phyloP scores from a whole-genome alignment of 371 early-diverging fungal genomes.

The Conidiobolus incongruus region DNA sequence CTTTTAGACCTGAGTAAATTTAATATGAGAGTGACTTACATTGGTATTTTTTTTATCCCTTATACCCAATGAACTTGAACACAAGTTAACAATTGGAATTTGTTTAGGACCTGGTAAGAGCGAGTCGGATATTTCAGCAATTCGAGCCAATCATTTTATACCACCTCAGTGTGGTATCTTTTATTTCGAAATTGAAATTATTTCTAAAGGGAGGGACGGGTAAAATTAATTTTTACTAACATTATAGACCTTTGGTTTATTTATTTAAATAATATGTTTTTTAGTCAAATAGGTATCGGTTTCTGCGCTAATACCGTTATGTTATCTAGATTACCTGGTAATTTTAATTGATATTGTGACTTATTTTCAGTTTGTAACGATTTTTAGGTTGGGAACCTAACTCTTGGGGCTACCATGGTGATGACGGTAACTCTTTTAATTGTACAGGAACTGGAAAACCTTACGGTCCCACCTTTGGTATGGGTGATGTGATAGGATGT shows the following conservation, averaged over 20 bases:
- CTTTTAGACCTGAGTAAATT: conserved; percentile 24
- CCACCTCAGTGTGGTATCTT: conserved; percentile 72
- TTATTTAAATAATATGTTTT: neutral
- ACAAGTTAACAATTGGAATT: neutral
- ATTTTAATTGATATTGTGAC: neutral
- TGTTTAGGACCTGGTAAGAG: conserved; percentile 52
- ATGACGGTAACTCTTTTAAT: conserved; percentile 62
- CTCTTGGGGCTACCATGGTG: conserved; percentile 80
- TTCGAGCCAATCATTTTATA: conserved; percentile 60
- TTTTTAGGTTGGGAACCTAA: conserved; percentile 45
- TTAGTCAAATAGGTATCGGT: conserved; percentile 69
- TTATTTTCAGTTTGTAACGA: neutral
- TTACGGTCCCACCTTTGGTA: conserved; percentile 79
- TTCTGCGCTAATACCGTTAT: conserved; percentile 28
- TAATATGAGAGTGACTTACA: conserved; percentile 27
- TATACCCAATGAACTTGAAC: conserved; percentile 2
- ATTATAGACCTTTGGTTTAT: neutral
- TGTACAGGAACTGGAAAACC: conserved; percentile 54
- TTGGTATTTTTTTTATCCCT: conserved; percentile 13
- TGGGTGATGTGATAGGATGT: conserved; percentile 83
- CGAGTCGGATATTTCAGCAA: conserved; percentile 65
- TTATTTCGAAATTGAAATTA: conserved; percentile 71
- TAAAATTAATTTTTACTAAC: conserved; percentile 10
- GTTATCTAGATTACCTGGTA: conserved; percentile 56
- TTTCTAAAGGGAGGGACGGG: conserved; percentile 78